A percentile compares a stretch with the other conserved stretches of the same genome.
Conservation (phyloP, 75 land plant genomes). For the Cryptomeria japonica region DNA sequence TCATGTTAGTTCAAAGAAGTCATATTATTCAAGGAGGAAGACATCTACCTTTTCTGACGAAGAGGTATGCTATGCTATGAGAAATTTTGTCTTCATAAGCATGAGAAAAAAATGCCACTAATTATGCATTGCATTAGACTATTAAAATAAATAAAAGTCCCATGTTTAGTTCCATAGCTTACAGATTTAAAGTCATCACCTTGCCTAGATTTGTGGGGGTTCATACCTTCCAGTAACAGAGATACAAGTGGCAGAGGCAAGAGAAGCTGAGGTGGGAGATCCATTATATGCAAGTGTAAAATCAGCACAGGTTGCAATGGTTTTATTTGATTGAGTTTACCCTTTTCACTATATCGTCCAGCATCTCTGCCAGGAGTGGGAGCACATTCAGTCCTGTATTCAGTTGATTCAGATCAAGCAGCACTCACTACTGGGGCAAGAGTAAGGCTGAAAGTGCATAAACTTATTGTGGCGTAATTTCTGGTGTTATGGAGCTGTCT, state of each 20-base stretch:
- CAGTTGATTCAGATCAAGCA: background rate
- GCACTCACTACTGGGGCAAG: too few relatives aligned
- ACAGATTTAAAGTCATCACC: too few relatives aligned
- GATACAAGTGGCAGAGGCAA: background rate
- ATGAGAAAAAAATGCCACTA: background rate
- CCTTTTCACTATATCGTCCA: background rate
- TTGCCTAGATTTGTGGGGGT: too few relatives aligned
- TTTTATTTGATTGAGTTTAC: background rate
- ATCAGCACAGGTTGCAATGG: background rate
- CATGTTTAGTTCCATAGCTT: too few relatives aligned
- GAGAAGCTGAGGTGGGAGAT: constrained; percentile 3
- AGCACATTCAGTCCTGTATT: background rate
- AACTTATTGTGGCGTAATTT: too few relatives aligned
- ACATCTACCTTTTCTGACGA: background rate
- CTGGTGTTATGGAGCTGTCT: too few relatives aligned
- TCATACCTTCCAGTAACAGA: too few relatives aligned
- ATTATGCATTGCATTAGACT: background rate
- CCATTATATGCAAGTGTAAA: background rate
- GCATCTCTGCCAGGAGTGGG: background rate
- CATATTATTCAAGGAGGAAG: background rate
- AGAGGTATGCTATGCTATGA: background rate
- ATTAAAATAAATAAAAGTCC: background rate
- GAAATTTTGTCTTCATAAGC: background rate
- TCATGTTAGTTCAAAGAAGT: background rate
- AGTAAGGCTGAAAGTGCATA: too few relatives aligned